Evolutionary conservation across 2,329 filamentous ascomycete genomes (phyloP).

Genomic region (Knufia fluminis): DNA sequence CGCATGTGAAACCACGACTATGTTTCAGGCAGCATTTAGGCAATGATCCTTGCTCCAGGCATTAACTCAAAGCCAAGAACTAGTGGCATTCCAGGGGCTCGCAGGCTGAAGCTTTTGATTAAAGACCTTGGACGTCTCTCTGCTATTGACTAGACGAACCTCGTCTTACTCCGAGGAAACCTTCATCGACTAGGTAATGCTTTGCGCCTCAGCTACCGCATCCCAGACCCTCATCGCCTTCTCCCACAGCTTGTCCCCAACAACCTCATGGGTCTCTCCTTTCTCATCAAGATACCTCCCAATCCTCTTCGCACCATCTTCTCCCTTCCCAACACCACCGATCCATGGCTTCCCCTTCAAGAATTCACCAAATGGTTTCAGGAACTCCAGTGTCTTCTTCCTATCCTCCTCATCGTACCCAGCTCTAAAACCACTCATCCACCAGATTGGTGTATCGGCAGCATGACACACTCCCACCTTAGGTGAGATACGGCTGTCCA

Average conservation of each 20-base stretch:
- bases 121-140: too few relatives aligned
- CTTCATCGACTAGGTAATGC: too few relatives aligned
- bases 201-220: constrained; percentile 8
- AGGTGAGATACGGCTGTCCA: constrained; percentile 19
- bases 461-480: constrained; percentile 21
- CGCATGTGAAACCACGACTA: background rate
- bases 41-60: background rate
- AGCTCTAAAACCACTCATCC: constrained; percentile 19
- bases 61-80: background rate
- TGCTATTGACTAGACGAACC: too few relatives aligned
- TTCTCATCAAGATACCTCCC: constrained; percentile 15
- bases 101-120: too few relatives aligned
- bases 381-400: constrained; percentile 13
- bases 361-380: constrained; percentile 20
- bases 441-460: constrained; percentile 21
- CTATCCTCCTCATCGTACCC: constrained; percentile 19
- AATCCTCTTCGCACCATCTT: constrained; percentile 9
- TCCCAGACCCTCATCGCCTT: constrained; percentile 19
- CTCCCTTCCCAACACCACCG: constrained; percentile 9
- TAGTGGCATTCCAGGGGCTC: too few relatives aligned
- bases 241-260: constrained; percentile 21
- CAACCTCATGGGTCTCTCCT: constrained; percentile 15
- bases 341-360: constrained; percentile 15
- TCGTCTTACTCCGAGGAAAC: too few relatives aligned
- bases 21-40: too few relatives aligned